Evolutionary conservation across 352 stramenopile genomes (phyloP), one percentile per base, ranked within the genome.

Genomic region (Phytophthora sojae): DNA sequence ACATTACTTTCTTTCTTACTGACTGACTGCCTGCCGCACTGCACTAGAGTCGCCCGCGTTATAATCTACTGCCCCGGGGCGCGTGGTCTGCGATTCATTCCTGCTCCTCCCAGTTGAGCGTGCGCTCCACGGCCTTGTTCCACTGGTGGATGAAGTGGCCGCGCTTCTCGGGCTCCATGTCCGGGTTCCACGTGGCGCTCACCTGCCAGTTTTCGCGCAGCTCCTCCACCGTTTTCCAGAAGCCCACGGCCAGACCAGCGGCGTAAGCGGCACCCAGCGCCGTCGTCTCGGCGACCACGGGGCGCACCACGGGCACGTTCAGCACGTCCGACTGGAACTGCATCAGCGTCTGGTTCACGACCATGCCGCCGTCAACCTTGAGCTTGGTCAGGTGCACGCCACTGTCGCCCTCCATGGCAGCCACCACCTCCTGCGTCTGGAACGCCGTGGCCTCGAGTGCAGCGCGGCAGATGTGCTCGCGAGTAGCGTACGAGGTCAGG

Each of bases 281-380:
- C 19, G 98, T 99, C n/a, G 97, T 99, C 81, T 99, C 98, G 9
- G 94, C 88, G 37, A 99, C 90, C 9, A 95, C 86, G 0, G 98
- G 97, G 55, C 93, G 92, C 8, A 99, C 83, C 5, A 99, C 97
- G 0, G 90, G 83, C 49, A 96, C 91, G 66, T 98, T 93, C 23
- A 99, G 85, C 23, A 99, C 91, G 74, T 99, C 97, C 51, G 93
- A 92, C 84, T 99, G 97, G 84, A 99, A 99, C 77, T 99, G 98
- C 96, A 99, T 99, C 26, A 99, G 78, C 51, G 99, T 83, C 61
- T 96, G 77, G 85, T 99, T 99, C 53, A 91, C 88, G n/a, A 98
- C 98, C 85, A 99, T 99, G 62, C 98, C 98, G 35, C 98, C 98
- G 76, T 99, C 97, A 1, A 99, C 98, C 78, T 98, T 97, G 53